Evolutionary conservation across 345 rosid genomes (phyloP).

Genomic region (Heritiera fomes): DNA sequence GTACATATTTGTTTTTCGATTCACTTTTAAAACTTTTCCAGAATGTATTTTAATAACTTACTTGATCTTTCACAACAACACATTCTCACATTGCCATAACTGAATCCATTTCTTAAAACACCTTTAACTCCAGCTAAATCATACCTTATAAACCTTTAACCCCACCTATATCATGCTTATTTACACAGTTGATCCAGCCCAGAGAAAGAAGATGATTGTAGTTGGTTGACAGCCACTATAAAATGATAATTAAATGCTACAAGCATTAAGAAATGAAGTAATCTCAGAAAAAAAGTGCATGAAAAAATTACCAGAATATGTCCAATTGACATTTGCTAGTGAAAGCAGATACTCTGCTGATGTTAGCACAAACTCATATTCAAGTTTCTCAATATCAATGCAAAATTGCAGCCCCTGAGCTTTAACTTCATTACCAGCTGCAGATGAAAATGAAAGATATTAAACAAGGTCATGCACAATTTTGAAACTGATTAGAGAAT

Average conservation of each 20-base stretch:
- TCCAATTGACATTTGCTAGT: conserved; percentile 64
- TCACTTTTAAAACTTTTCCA: neutral
- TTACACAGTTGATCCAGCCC: neutral
- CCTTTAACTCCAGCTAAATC: neutral
- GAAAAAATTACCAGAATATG: conserved; percentile 54
- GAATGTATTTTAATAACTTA: neutral
- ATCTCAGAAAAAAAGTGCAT: conserved; percentile 1
- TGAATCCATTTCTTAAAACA: neutral
- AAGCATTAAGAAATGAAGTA: neutral
- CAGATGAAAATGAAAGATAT: conserved; percentile 30
- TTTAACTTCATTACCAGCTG: conserved; percentile 42
- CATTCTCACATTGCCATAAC: neutral
- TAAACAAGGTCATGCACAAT: conserved; percentile 15
- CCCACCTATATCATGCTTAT: neutral
- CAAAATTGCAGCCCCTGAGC: conserved; percentile 43
- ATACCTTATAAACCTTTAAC: neutral
- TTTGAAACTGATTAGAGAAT: conserved; percentile 7
- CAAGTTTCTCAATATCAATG: conserved; percentile 68
- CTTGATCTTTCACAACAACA: neutral
- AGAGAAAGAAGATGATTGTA: neutral
- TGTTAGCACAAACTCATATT: conserved; percentile 75
- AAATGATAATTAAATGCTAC: neutral
- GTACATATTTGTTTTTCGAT: neutral
- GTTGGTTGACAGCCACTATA: conserved; percentile 16
- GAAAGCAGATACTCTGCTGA: conserved; percentile 83